Conservation (phyloP, 352 stramenopile species). For the Pythium scleroteichum region DNA sequence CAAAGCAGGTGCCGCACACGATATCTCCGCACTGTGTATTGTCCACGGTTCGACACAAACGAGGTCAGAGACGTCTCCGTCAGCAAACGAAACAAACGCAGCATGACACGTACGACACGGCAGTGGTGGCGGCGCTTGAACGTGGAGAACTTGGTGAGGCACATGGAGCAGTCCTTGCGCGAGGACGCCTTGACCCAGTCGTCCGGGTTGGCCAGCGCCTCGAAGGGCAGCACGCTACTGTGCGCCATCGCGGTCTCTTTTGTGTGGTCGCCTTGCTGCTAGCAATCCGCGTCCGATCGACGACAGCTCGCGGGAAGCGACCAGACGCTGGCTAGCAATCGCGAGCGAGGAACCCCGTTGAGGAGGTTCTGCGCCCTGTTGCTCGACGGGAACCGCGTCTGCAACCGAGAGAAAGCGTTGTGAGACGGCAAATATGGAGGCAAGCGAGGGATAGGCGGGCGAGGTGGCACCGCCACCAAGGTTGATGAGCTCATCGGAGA, state of each 20-base stretch:
- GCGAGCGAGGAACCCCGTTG: neutral
- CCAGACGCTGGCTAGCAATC: neutral
- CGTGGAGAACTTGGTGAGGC: constrained; percentile 24
- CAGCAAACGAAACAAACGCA: neutral
- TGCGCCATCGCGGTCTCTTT: constrained; percentile 7
- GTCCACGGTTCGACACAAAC: neutral
- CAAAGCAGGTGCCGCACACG: constrained; percentile 25
- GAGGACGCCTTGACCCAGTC: constrained; percentile 19
- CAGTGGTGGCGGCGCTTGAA: constrained; percentile 29
- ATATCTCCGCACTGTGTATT: constrained; percentile 21
- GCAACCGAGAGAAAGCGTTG: constrained; percentile 9
- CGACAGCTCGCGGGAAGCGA: neutral
- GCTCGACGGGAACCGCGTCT: neutral
- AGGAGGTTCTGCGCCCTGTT: neutral
- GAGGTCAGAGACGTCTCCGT: neutral
- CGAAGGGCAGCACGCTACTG: constrained; percentile 17
- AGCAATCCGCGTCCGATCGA: neutral
- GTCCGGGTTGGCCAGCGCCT: constrained; percentile 26
- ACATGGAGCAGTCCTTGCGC: constrained; percentile 28
- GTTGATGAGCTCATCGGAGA: no score
- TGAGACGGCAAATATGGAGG: constrained; percentile 8
- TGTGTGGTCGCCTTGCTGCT: neutral
- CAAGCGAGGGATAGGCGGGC: neutral
- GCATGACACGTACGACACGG: constrained; percentile 16
- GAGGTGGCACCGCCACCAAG: neutral